These are phyloP conservation scores for Acanthamoeba divionensis DNA, from an alignment of 208 protist genomes.

Conservation along the genomic window DNA sequence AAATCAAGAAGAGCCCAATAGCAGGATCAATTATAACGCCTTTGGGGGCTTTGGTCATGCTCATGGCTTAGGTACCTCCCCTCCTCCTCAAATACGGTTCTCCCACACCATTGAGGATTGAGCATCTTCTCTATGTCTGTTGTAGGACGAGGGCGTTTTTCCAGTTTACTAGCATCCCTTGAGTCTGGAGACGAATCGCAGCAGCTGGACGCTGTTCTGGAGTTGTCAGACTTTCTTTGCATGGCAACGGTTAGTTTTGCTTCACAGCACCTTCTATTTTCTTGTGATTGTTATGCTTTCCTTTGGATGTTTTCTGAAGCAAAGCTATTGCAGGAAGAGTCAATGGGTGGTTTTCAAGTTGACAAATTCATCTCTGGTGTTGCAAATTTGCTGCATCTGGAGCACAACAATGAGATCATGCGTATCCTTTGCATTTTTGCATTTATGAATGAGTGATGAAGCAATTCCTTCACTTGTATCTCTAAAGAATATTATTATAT, in stretches of 20 bases:
- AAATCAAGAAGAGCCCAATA: neutral
- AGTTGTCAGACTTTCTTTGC: constrained; percentile 25
- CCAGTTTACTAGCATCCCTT: neutral
- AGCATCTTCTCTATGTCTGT: neutral
- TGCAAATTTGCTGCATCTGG: neutral
- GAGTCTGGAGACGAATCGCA: constrained; percentile 17
- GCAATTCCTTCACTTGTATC: no score
- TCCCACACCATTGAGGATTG: neutral
- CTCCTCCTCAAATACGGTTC: neutral
- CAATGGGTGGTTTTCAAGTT: constrained; percentile 14
- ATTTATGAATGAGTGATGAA: neutral
- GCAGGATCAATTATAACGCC: no score
- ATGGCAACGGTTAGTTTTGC: no score
- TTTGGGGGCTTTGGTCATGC: neutral
- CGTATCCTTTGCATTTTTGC: neutral
- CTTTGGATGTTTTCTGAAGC: no score
- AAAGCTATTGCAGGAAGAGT: no score
- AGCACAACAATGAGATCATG: constrained; percentile 30
- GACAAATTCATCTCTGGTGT: neutral
- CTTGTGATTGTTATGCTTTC: no score
- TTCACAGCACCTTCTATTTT: no score
- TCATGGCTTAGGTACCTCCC: neutral
- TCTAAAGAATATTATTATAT: no score
- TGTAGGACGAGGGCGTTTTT: constrained; percentile 19
- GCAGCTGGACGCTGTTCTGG: constrained; percentile 8